Base-by-base conservation (phyloP, 257 asterid species). In the Verbascum thapsus region DNA sequence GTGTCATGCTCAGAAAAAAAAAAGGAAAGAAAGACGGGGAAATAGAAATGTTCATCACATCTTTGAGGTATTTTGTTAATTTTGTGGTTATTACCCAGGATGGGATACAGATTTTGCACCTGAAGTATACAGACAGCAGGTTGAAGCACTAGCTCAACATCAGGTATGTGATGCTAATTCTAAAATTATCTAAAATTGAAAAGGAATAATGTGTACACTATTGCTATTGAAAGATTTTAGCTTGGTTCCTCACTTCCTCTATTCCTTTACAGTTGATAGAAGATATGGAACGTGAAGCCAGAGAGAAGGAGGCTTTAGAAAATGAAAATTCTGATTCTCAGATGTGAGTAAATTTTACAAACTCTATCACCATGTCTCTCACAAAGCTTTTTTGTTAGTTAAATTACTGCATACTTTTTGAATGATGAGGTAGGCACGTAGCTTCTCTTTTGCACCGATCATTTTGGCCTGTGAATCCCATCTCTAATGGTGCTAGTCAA, bases 51-150 rank as follows among this genome's bases (percentile, higher is more conserved):
- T 48, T 55, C 35, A 40, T 19, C 8, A 43, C 55, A 49, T 70
- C 70, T 72, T 52, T 37, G 30, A 53, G 69, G 34, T 7, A 19
- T 34, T 43, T 19, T 45, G 49, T 66, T 69, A 35, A 68, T 44
- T 55, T 61, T 61, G 8, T 67, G 41, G 44, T 76, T 67, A 18
- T 74, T 62, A 47, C 63, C 58, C 80, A 94, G 99, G 94, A 20
- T 94, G 99, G 99, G 97, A 94, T 85, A 74, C 96, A 74, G 96
- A 94, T 77, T 83, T 81, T 82, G 97, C 99, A 44, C 84, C 97
- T 75, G 96, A 90, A 78, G 97, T 70, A 23, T 94, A 94, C 79
- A 82, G 87, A 37, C 99, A 88, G 71, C 96, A 84, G 66, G 97
- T 94, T 67, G 96, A 94, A 74, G 84, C 87, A 26, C 80, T 94